phyloP scores from a whole-genome alignment of 2,329 filamentous ascomycete species.

The Scedosporium dehoogii region DNA sequence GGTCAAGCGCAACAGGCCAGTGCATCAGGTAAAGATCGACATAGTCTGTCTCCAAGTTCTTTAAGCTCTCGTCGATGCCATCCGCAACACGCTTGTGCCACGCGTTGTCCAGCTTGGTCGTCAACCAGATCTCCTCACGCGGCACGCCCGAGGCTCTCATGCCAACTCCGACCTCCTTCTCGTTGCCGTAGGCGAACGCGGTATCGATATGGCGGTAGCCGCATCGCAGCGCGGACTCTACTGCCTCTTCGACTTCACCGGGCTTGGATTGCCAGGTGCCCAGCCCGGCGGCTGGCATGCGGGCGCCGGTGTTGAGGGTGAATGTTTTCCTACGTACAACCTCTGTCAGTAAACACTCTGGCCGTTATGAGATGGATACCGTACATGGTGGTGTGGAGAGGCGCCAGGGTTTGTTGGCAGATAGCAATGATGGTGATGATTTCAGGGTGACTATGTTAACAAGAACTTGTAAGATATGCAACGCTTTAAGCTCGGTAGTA shows the following conservation, averaged over 20 bases:
- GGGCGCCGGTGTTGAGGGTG: conserved; percentile 64
- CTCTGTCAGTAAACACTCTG: not conserved
- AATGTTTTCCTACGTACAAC: conserved; percentile 30
- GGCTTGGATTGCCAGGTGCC: conserved; percentile 72
- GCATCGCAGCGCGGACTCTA: conserved; percentile 54
- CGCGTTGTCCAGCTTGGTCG: conserved; percentile 75
- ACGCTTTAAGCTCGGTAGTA: not conserved
- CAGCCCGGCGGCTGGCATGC: conserved; percentile 67
- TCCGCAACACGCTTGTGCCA: conserved; percentile 61
- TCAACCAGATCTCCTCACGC: conserved; percentile 59
- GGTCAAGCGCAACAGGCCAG: conserved; percentile 58
- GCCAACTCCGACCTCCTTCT: conserved; percentile 55
- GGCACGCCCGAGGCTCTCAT: conserved; percentile 55
- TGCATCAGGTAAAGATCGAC: conserved; percentile 64
- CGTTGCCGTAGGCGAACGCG: conserved; percentile 70
- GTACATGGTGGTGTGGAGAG: not conserved
- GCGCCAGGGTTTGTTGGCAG: not conserved
- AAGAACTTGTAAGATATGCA: not conserved
- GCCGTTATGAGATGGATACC: not conserved
- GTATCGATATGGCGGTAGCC: conserved; percentile 73
- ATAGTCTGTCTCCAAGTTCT: conserved; percentile 54
- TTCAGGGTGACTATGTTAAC: not conserved
- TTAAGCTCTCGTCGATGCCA: conserved; percentile 49
- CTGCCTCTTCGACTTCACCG: conserved; percentile 58
- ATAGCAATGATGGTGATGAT: no score